phyloP scores from a whole-genome alignment of 2,329 filamentous ascomycete species.

The Blumeria hordei region DNA sequence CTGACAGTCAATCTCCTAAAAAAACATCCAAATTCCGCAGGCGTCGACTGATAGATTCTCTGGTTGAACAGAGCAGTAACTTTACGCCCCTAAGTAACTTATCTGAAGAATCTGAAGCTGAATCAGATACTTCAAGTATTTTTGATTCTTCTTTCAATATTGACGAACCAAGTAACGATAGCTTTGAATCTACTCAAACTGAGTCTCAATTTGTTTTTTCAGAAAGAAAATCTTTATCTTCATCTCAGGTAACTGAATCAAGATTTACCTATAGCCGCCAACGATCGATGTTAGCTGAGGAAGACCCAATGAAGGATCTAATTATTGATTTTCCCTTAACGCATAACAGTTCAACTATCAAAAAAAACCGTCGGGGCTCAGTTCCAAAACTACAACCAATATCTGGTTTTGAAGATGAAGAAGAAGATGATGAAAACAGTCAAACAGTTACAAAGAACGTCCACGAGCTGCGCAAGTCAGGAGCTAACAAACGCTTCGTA shows the following conservation, averaged over 20 bases:
- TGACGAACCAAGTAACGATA: conserved; percentile 5
- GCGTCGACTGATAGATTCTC: conserved; percentile 14
- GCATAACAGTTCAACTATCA: conserved; percentile 4
- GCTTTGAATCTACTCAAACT: conserved; percentile 3
- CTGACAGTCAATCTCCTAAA: no score
- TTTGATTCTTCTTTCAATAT: neutral
- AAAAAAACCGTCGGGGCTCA: conserved; percentile 9
- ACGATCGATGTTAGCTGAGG: conserved; percentile 15
- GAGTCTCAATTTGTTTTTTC: conserved; percentile 3
- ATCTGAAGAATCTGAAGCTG: conserved; percentile 1
- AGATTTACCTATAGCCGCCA: conserved; percentile 15
- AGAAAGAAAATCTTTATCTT: conserved; percentile 11
- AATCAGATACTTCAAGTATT: conserved; percentile 2
- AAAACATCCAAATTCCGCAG: neutral
- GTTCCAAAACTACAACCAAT: conserved; percentile 11
- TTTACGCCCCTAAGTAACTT: conserved; percentile 3
- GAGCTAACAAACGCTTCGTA: conserved; percentile 39
- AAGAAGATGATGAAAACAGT: conserved; percentile 9
- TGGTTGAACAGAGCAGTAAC: conserved; percentile 10
- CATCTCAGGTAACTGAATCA: conserved; percentile 11
- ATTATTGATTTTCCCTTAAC: conserved; percentile 11
- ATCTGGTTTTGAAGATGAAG: conserved; percentile 12
- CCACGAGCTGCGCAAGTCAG: conserved; percentile 40
- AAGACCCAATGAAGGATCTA: conserved; percentile 13
- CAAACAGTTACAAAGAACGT: conserved; percentile 31